Evolutionary conservation across 345 rosid species (phyloP), one percentile per base, ranked within the genome.

Genomic region (Orychophragmus violaceus): DNA sequence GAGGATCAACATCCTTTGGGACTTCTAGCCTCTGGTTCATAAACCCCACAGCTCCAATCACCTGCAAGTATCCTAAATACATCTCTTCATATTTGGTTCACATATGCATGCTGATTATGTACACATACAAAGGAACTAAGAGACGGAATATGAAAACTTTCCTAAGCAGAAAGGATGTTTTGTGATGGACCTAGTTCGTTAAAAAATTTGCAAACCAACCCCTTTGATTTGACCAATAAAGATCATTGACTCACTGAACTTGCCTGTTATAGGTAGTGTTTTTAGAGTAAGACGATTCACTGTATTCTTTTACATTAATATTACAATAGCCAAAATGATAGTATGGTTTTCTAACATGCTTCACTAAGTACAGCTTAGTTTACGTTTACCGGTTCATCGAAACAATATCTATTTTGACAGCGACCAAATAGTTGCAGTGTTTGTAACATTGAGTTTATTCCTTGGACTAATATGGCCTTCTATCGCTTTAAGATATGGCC

Each of bases 1-100:
- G 84, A 56, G 97, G 94, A 80, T 93, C 94, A 42, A 82, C 74
- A 23, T 90, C 85, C 22, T 80, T 76, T 6, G 98, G 96, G 52
- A 90, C 81, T 57, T 93, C 98, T 41, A 90, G 81, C 33, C 91
- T 81, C 71, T 88, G 97, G 77, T 90, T 84, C 94, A 90, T 90
- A 78, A 85, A 90, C 28, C 98, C 98, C 22, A 90, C 98, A 64
- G 98, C 98, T 75, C 92, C 98, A 80, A 93, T 83, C 77, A 93
- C 88, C 98, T 93, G 81, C 79, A 78, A 71, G 59, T 62, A 66
- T 69, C 61, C 78, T 37, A 78, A 60, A 74, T 57, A 58, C 39
- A 56, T 59, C 49, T 74, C 62, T 74, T 74, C 66, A 68, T 62
- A 74, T 62, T 48, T 62, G 59, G 14, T 33, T 42, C 5, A 33